Percentiles rank a stretch among this genome's conserved stretches.
phyloP scores from a whole-genome alignment of 805 yeast species.

The Naumovozyma dairenensis region DNA sequence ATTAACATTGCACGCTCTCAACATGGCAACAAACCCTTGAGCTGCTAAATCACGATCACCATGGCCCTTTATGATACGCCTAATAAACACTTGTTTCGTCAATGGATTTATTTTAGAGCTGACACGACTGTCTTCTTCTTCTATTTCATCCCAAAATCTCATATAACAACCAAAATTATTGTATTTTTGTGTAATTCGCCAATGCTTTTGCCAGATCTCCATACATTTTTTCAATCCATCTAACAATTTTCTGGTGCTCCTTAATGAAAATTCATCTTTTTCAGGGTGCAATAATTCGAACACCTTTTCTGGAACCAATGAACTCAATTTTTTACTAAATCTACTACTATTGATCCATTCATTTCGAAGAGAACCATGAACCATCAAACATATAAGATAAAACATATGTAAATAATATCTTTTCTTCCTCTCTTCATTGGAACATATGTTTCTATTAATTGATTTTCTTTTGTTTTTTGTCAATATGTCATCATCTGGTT shows the following conservation, averaged over 20 bases:
- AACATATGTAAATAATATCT: constrained; percentile 51
- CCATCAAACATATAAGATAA: constrained; percentile 47
- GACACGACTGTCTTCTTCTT: constrained; percentile 1
- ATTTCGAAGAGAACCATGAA: constrained; percentile 63
- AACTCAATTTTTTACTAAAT: constrained; percentile 34
- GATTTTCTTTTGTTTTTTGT: constrained; percentile 6
- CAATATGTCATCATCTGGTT: constrained; percentile 10
- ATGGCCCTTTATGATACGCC: constrained; percentile 34
- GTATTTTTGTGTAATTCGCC: constrained; percentile 35
- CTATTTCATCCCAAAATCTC: constrained; percentile 40
- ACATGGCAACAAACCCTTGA: constrained; percentile 74
- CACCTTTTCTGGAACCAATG: constrained; percentile 39
- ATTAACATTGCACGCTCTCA: constrained; percentile 60
- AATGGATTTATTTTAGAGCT: constrained; percentile 21
- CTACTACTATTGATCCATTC: constrained; percentile 54
- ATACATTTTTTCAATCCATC: constrained; percentile 68
- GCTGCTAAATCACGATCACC: constrained; percentile 78
- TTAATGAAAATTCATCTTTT: constrained; percentile 28
- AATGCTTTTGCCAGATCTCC: constrained; percentile 49
- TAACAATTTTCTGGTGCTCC: constrained; percentile 53
- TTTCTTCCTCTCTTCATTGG: constrained; percentile 44
- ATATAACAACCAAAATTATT: constrained; percentile 30
- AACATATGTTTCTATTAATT: constrained; percentile 31
- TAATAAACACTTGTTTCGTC: constrained; percentile 35
- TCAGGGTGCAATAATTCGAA: constrained; percentile 41